A percentile compares a stretch with the other conserved stretches of the same genome.
phyloP scores from a whole-genome alignment of 768 basidiomycete genomes.

The Punctularia strigosozonata region DNA sequence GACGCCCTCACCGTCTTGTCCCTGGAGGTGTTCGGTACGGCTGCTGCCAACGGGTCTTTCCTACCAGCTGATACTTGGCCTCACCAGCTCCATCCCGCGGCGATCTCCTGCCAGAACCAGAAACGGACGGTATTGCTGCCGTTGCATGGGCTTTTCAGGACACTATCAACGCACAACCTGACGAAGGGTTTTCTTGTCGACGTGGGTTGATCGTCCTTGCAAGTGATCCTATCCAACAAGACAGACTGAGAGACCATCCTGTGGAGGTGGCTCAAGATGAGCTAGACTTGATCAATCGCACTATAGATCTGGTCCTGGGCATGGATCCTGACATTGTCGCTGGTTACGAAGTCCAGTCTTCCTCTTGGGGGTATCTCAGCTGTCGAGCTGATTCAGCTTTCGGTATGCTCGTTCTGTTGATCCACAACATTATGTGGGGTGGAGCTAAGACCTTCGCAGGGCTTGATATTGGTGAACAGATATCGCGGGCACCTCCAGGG shows the following conservation, averaged over 20 bases:
- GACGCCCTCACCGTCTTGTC: slow-evolving; percentile 76
- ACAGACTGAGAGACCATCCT: slow-evolving; percentile 29
- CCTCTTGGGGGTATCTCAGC: slow-evolving; percentile 85
- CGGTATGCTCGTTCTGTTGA: slow-evolving; percentile 26
- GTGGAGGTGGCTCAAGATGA: slow-evolving; percentile 54
- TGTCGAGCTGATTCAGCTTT: slow-evolving; percentile 50
- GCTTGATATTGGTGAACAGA: slow-evolving; percentile 56
- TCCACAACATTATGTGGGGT: neutral
- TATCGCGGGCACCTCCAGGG: slow-evolving; percentile 62
- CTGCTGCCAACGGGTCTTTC: neutral
- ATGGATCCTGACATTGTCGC: slow-evolving; percentile 86
- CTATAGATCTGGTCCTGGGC: slow-evolving; percentile 61
- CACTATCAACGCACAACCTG: slow-evolving; percentile 22
- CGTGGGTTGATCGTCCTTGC: slow-evolving; percentile 46
- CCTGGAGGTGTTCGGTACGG: slow-evolving; percentile 76
- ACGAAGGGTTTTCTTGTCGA: slow-evolving; percentile 22
- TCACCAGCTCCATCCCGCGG: slow-evolving; percentile 45
- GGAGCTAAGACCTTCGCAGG: slow-evolving; percentile 28
- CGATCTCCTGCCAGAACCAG: slow-evolving; percentile 52
- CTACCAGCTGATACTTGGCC: neutral
- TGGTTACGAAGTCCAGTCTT: slow-evolving; percentile 85
- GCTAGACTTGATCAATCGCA: slow-evolving; percentile 65
- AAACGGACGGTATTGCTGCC: slow-evolving; percentile 51
- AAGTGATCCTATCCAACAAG: slow-evolving; percentile 23
- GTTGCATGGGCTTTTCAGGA: slow-evolving; percentile 67